Evolutionary conservation across 768 basidiomycete species (phyloP).

Genomic region (Calocera viscosa): DNA sequence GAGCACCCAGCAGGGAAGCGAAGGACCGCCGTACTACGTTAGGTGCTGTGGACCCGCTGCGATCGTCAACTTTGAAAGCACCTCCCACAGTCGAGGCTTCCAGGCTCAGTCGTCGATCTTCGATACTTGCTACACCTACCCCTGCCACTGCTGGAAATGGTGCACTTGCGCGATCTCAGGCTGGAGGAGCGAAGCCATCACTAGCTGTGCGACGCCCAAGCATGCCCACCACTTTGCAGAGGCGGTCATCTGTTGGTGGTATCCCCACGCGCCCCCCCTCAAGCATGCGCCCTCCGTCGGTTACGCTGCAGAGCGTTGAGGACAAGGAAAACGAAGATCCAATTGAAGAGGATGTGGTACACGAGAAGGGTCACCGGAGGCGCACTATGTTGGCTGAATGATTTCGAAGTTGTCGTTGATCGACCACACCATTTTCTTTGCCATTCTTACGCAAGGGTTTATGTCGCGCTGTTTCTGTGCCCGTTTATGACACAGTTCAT

Average conservation of each 20-base stretch:
- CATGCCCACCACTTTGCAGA: not conserved
- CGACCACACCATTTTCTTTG: not conserved
- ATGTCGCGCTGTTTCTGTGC: not conserved
- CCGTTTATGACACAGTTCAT: not conserved
- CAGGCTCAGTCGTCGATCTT: not conserved
- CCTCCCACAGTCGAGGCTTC: not conserved
- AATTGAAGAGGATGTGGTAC: not conserved
- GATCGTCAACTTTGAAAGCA: not conserved
- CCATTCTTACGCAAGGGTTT: not conserved
- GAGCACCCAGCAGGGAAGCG: not conserved
- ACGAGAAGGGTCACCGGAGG: not conserved
- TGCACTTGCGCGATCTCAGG: not conserved
- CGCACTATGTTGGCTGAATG: not conserved
- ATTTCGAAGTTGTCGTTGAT: not conserved
- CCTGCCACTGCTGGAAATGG: not conserved
- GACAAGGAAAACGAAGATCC: constrained; percentile 3
- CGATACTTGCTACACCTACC: not conserved
- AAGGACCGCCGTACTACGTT: not conserved
- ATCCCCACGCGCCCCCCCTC: not conserved
- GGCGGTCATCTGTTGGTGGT: not conserved
- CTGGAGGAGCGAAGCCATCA: not conserved
- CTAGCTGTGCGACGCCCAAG: not conserved
- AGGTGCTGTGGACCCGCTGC: not conserved
- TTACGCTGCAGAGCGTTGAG: not conserved
- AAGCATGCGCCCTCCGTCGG: not conserved